Percentiles rank a stretch among this genome's conserved stretches.
Conservation (phyloP, 2,329 filamentous ascomycete species). For the Diaporthe sp. region DNA sequence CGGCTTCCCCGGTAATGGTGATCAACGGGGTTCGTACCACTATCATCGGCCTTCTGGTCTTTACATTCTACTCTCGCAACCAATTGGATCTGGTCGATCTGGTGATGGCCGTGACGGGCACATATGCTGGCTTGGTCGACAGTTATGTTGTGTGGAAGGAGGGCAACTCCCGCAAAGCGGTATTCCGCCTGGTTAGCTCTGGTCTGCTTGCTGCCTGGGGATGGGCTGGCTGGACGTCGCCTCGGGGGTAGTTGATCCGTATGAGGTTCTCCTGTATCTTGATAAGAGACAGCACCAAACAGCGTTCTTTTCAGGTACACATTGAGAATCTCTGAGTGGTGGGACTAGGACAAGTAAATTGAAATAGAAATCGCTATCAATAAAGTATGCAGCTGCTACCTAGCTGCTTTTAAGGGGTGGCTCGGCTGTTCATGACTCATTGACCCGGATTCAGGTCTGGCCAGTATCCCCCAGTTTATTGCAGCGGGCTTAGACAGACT, state of each 20-base stretch:
- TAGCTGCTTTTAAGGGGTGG: no score
- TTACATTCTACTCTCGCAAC: constrained; percentile 38
- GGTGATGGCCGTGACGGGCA: constrained; percentile 39
- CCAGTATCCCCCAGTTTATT: no score
- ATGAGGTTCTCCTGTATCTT: no score
- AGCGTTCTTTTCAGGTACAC: no score
- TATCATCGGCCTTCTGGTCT: constrained; percentile 38
- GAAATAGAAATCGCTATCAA: no score
- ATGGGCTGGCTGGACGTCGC: not conserved
- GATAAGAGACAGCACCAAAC: no score
- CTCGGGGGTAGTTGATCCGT: not conserved
- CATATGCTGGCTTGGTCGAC: constrained; percentile 42
- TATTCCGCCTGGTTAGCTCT: constrained; percentile 36
- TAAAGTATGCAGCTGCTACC: no score
- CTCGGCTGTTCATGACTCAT: no score
- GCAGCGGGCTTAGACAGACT: no score
- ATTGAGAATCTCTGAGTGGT: no score
- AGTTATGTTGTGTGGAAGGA: constrained; percentile 41
- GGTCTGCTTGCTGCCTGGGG: not conserved
- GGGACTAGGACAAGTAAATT: no score
- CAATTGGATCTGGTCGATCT: constrained; percentile 39
- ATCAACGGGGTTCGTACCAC: constrained; percentile 39
- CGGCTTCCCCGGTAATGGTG: constrained; percentile 38
- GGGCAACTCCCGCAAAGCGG: constrained; percentile 36
- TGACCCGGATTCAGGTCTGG: no score